These are phyloP conservation scores for Melanogaster broomeanus DNA, from an alignment of 768 basidiomycete species.

Conservation along the genomic window DNA sequence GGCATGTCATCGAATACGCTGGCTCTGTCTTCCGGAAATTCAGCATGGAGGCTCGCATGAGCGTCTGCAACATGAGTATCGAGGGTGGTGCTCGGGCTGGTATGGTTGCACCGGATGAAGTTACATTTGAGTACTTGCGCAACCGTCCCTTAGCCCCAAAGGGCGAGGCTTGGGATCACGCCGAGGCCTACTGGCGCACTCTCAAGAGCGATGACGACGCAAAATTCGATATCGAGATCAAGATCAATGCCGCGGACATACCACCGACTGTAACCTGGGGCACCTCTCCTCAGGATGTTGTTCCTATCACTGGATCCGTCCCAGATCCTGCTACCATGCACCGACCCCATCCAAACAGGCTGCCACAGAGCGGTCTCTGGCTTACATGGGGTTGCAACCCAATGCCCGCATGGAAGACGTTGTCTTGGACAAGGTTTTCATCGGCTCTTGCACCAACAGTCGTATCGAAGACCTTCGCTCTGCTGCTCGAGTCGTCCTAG, in stretches of 20 bases:
- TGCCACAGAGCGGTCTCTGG: slow-evolving; percentile 72
- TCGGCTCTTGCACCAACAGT: slow-evolving; percentile 94
- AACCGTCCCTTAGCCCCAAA: slow-evolving; percentile 81
- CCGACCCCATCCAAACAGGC: slow-evolving; percentile 65
- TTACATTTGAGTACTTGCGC: slow-evolving; percentile 82
- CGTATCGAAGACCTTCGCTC: slow-evolving; percentile 92
- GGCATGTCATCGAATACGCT: slow-evolving; percentile 88
- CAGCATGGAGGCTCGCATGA: slow-evolving; percentile 91
- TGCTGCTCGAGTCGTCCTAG: slow-evolving; percentile 75
- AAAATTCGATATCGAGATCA: slow-evolving; percentile 80
- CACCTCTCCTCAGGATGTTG: slow-evolving; percentile 87
- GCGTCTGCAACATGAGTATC: slow-evolving; percentile 94
- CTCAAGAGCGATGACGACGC: slow-evolving; percentile 81
- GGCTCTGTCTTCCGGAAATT: slow-evolving; percentile 85
- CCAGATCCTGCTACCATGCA: slow-evolving; percentile 72
- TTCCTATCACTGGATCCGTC: slow-evolving; percentile 77
- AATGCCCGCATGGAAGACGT: slow-evolving; percentile 81
- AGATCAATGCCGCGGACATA: slow-evolving; percentile 81
- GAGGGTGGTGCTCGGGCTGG: slow-evolving; percentile 92
- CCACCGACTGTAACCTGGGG: slow-evolving; percentile 93
- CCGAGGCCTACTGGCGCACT: slow-evolving; percentile 84
- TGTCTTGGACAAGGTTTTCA: slow-evolving; percentile 85
- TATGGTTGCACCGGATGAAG: slow-evolving; percentile 89
- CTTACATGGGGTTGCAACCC: slow-evolving; percentile 85
- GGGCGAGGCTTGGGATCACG: slow-evolving; percentile 83